Evolutionary conservation across 164 flowering plant species (phyloP).

Genomic region (Macadamia tetraphylla): DNA sequence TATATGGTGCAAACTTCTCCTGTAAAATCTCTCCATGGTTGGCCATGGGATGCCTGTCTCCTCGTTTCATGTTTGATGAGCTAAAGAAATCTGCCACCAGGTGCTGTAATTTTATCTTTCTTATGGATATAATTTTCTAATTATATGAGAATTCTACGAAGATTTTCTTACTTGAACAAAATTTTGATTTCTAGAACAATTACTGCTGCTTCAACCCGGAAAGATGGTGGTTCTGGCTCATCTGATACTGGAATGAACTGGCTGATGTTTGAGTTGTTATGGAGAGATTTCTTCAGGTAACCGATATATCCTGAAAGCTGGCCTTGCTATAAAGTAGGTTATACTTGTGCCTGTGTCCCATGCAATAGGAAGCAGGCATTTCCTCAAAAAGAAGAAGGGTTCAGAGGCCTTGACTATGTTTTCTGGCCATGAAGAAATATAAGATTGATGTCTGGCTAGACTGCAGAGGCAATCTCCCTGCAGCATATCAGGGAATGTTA

Average conservation of each 20-base stretch:
- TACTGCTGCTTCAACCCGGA: slow-evolving; percentile 43
- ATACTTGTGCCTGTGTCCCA: background rate
- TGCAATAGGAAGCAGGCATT: too few species aligned
- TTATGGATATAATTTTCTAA: background rate
- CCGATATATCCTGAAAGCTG: background rate
- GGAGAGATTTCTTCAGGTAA: slow-evolving; percentile 99
- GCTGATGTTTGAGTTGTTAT: slow-evolving; percentile 84
- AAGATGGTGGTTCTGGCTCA: slow-evolving; percentile 43
- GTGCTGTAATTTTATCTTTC: slow-evolving; percentile 21
- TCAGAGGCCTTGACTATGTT: too few species aligned
- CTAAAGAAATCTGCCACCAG: slow-evolving; percentile 66
- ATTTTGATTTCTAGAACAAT: slow-evolving; percentile 35
- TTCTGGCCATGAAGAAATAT: too few species aligned
- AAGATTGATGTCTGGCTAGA: too few species aligned
- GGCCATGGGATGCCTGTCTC: slow-evolving; percentile 90
- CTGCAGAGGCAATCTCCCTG: too few species aligned
- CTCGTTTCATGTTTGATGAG: slow-evolving; percentile 89
- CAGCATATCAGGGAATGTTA: too few species aligned
- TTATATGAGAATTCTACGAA: background rate
- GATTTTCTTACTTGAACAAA: slow-evolving; percentile 3
- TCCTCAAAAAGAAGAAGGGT: too few species aligned
- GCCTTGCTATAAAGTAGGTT: background rate
- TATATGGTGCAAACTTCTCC: slow-evolving; percentile 91
- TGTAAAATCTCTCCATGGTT: slow-evolving; percentile 97
- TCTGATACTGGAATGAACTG: slow-evolving; percentile 64